Evolutionary conservation across 2,329 filamentous ascomycete species (phyloP).

Genomic region (Dothideomycetidae sp.): DNA sequence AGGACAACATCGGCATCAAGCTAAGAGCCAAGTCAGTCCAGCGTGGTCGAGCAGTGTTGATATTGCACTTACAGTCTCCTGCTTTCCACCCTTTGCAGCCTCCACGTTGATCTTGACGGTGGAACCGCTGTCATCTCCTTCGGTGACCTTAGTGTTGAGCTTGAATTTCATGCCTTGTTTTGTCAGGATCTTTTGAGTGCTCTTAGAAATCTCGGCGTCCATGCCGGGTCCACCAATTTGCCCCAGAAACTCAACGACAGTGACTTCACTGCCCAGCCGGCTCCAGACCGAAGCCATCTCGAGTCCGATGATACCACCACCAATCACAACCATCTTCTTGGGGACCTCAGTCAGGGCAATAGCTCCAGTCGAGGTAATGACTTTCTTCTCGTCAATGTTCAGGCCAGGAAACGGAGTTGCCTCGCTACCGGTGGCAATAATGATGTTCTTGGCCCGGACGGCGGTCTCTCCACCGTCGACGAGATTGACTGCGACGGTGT

Average conservation of each 20-base stretch:
- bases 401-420: slow-evolving; percentile 92
- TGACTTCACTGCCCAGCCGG: slow-evolving; percentile 81
- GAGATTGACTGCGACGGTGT: slow-evolving; percentile 82
- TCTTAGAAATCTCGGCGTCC: slow-evolving; percentile 87
- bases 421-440: slow-evolving; percentile 93
- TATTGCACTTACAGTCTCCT: slow-evolving; percentile 55
- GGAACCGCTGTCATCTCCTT: slow-evolving; percentile 66
- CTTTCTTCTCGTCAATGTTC: slow-evolving; percentile 92
- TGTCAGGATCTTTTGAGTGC: slow-evolving; percentile 76
- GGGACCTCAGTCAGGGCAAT: slow-evolving; percentile 81
- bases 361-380: slow-evolving; percentile 91
- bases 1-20: slow-evolving; percentile 91
- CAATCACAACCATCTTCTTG: slow-evolving; percentile 93
- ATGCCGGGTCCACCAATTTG: slow-evolving; percentile 97
- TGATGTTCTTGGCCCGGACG: slow-evolving; percentile 85
- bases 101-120: slow-evolving; percentile 73
- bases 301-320: slow-evolving; percentile 94
- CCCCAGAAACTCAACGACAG: slow-evolving; percentile 88
- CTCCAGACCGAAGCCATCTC: slow-evolving; percentile 99
- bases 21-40: slow-evolving; percentile 31
- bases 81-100: slow-evolving; percentile 89
- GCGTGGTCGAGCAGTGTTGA: slow-evolving; percentile 12
- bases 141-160: slow-evolving; percentile 85
- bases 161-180: slow-evolving; percentile 99
- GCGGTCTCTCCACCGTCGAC: slow-evolving; percentile 83